Conservation (phyloP, 345 rosid species). For the Eucalyptus curtisii region DNA sequence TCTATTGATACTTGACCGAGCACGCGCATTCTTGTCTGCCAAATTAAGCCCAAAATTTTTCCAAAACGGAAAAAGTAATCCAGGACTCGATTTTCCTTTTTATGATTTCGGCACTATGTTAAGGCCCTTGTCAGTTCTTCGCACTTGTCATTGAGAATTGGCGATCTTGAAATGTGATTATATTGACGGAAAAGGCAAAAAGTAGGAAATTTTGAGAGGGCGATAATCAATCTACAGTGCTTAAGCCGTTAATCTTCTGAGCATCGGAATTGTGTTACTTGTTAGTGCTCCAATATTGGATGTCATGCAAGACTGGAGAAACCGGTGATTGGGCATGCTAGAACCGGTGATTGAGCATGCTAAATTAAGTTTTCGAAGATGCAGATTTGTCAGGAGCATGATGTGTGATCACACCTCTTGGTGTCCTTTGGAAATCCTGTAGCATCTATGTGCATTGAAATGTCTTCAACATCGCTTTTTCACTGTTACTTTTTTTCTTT, state of each 20-base stretch:
- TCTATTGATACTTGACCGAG: neutral
- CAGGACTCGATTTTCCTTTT: neutral
- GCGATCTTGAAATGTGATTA: neutral
- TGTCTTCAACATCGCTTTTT: neutral
- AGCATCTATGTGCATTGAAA: neutral
- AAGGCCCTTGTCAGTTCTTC: neutral
- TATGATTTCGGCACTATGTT: neutral
- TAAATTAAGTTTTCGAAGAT: neutral
- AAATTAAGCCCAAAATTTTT: neutral
- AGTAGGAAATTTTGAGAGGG: neutral
- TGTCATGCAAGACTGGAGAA: neutral
- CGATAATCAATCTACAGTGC: neutral
- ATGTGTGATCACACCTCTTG: neutral
- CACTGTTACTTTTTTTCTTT: neutral
- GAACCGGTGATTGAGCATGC: neutral
- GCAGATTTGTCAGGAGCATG: neutral
- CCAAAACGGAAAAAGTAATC: neutral
- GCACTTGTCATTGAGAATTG: neutral
- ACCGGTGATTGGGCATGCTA: neutral
- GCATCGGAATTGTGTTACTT: neutral
- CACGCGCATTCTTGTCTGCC: neutral
- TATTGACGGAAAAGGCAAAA: neutral
- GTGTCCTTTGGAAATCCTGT: neutral
- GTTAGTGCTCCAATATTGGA: neutral
- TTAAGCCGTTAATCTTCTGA: neutral